Conservation (phyloP, 495 filamentous ascomycete species). For the Xylaria scruposa region DNA sequence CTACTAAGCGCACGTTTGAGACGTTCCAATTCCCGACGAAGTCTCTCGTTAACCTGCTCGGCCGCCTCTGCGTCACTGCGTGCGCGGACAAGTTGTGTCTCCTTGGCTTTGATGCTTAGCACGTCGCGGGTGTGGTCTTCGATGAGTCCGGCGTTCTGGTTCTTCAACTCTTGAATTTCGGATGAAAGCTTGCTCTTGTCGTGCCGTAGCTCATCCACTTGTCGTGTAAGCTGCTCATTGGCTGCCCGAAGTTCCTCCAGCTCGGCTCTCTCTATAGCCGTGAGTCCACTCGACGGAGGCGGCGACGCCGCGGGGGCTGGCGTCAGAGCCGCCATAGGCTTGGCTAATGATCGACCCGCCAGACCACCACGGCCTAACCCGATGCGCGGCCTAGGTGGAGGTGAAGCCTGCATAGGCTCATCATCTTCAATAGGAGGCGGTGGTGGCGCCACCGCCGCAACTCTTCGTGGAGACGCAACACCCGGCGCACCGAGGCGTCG, state of each 20-base stretch:
- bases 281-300: conserved; percentile 62
- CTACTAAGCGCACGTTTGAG: conserved; percentile 77
- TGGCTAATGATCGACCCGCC: conserved; percentile 85
- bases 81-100: conserved; percentile 93
- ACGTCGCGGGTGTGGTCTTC: conserved; percentile 97
- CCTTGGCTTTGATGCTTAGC: conserved; percentile 95
- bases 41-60: conserved; percentile 79
- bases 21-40: conserved; percentile 88
- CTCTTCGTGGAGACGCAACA: conserved; percentile 67
- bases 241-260: conserved; percentile 85
- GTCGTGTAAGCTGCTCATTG: conserved; percentile 74
- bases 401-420: conserved; percentile 61
- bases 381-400: conserved; percentile 69
- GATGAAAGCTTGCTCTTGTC: conserved; percentile 77
- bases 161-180: conserved; percentile 86
- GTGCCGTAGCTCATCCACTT: conserved; percentile 75
- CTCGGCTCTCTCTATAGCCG: conserved; percentile 81
- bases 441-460: conserved; percentile 58
- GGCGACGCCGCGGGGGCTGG: conserved; percentile 51
- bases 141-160: conserved; percentile 94
- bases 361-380: conserved; percentile 79
- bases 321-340: conserved; percentile 61
- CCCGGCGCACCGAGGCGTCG: conserved; percentile 67
- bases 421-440: conserved; percentile 62
- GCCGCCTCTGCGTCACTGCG: conserved; percentile 88